Conservation (phyloP, 2,329 filamentous ascomycete genomes). For the Arthroderma uncinatum region DNA sequence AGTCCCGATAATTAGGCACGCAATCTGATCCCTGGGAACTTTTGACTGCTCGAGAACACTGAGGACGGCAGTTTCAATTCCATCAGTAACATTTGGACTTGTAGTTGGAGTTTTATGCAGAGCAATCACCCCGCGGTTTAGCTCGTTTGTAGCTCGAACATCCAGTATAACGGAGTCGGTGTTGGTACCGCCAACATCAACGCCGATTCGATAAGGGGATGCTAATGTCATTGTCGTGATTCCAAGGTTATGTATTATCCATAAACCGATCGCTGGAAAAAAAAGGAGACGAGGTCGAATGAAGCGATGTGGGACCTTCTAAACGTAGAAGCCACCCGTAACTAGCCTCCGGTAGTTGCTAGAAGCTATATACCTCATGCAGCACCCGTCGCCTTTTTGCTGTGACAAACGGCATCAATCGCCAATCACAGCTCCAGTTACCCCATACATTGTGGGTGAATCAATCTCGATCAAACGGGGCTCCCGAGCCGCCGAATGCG, state of each 20-base stretch:
- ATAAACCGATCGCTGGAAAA: no score
- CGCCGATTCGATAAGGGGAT: constrained; percentile 20
- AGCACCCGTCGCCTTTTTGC: background rate
- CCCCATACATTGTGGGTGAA: background rate
- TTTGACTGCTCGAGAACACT: constrained; percentile 27
- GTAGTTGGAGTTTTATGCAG: constrained; percentile 31
- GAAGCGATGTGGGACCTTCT: background rate
- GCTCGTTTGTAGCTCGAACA: constrained; percentile 17
- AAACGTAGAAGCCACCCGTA: background rate
- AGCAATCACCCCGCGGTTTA: constrained; percentile 22
- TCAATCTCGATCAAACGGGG: background rate
- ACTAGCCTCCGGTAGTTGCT: background rate
- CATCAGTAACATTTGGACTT: constrained; percentile 32
- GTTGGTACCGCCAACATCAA: constrained; percentile 33
- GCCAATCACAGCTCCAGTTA: background rate
- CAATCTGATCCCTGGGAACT: constrained; percentile 26
- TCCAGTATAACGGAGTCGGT: constrained; percentile 28
- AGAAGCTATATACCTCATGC: background rate
- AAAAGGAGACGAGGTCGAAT: background rate
- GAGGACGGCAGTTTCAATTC: constrained; percentile 31
- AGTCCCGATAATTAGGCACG: constrained; percentile 42
- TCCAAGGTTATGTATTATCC: background rate
- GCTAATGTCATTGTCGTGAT: background rate
- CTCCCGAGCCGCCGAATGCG: background rate
- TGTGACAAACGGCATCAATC: background rate